These are phyloP conservation scores for Penicillium sp. DNA, from an alignment of 2,329 filamentous ascomycete genomes.

Conservation along the genomic window DNA sequence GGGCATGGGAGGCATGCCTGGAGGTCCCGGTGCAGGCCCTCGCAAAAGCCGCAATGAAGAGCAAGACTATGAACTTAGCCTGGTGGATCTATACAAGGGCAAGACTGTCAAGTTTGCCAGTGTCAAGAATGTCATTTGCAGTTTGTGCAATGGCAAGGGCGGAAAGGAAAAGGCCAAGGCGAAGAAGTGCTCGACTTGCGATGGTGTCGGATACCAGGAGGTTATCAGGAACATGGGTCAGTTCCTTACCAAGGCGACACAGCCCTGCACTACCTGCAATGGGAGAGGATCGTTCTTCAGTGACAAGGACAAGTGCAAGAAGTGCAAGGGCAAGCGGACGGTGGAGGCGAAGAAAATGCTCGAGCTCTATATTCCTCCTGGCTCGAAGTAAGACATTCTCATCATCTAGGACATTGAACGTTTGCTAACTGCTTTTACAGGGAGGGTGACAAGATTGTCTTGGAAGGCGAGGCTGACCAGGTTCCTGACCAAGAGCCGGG, in stretches of 20 bases:
- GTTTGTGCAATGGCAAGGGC: constrained; percentile 80
- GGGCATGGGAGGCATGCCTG: constrained; percentile 41
- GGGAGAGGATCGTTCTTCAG: constrained; percentile 85
- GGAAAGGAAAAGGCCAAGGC: constrained; percentile 91
- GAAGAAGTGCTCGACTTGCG: constrained; percentile 77
- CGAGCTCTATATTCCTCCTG: constrained; percentile 92
- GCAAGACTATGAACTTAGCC: constrained; percentile 82
- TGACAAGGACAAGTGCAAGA: constrained; percentile 97
- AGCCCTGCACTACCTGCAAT: constrained; percentile 77
- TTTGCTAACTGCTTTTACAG: constrained; percentile 27
- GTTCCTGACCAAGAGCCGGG: constrained; percentile 83
- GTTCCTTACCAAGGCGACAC: constrained; percentile 75
- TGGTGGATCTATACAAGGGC: constrained; percentile 97
- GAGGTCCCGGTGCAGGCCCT: constrained; percentile 36
- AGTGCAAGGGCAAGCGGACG: constrained; percentile 91
- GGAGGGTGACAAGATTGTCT: constrained; percentile 81
- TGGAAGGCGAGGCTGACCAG: constrained; percentile 94
- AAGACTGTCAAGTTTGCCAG: constrained; percentile 97
- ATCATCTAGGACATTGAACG: neutral
- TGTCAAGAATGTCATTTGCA: constrained; percentile 90
- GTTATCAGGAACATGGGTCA: constrained; percentile 81
- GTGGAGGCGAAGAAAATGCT: constrained; percentile 88
- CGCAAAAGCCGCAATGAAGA: constrained; percentile 79
- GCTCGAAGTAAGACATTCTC: constrained; percentile 58
- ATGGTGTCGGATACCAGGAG: constrained; percentile 73